Conservation (phyloP, 257 asterid genomes). For the Jacaranda copaia region DNA sequence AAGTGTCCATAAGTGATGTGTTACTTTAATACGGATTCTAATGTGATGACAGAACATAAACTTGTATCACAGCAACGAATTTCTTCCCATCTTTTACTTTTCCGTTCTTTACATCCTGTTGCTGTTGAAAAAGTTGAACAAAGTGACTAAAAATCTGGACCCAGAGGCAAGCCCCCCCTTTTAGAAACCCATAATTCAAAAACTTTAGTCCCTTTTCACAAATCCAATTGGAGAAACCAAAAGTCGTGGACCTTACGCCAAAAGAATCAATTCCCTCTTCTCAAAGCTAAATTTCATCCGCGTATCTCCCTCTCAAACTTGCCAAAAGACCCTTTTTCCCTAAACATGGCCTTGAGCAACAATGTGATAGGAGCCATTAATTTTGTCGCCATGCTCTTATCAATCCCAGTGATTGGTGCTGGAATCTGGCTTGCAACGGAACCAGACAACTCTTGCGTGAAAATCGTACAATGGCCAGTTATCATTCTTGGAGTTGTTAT, state of each 20-base stretch:
- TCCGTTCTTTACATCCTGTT: slow-evolving; percentile 46
- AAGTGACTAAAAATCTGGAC: slow-evolving; percentile 40
- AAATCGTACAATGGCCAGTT: slow-evolving; percentile 83
- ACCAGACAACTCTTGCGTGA: slow-evolving; percentile 78
- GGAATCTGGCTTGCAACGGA: slow-evolving; percentile 86
- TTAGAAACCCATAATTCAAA: background rate
- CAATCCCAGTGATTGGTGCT: slow-evolving; percentile 82
- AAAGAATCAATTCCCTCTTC: background rate
- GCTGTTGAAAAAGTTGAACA: slow-evolving; percentile 50
- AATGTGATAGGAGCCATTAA: slow-evolving; percentile 78
- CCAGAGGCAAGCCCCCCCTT: slow-evolving; percentile 24
- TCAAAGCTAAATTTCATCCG: slow-evolving; percentile 14
- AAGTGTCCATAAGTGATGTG: background rate
- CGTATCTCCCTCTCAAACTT: background rate
- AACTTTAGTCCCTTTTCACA: slow-evolving; percentile 40
- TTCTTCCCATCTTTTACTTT: slow-evolving; percentile 50
- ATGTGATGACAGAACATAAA: slow-evolving; percentile 36
- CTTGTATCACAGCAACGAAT: slow-evolving; percentile 42
- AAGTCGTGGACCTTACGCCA: background rate
- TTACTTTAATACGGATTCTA: slow-evolving; percentile 27
- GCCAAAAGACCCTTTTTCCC: background rate
- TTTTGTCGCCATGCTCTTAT: slow-evolving; percentile 75
- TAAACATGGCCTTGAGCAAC: slow-evolving; percentile 72
- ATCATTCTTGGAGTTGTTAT: slow-evolving; percentile 70
- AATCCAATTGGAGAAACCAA: slow-evolving; percentile 36